These are phyloP conservation scores for Hypoxylon sp. DNA, from an alignment of 2,329 filamentous ascomycete genomes.

Conservation along the genomic window DNA sequence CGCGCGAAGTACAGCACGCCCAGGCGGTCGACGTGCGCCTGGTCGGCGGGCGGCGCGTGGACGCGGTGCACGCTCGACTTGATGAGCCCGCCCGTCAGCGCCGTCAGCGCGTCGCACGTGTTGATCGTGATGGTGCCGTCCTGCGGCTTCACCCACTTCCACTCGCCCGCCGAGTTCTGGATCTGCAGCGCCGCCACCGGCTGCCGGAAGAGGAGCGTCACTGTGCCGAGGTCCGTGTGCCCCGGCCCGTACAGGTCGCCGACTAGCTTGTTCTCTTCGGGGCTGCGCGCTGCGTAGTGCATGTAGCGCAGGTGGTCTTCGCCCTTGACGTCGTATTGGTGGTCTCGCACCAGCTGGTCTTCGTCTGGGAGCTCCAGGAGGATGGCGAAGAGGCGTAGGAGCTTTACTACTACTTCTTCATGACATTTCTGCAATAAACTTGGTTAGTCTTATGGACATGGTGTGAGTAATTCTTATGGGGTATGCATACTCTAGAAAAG, in stretches of 20 bases:
- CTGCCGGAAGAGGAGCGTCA: constrained; percentile 70
- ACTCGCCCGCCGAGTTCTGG: constrained; percentile 59
- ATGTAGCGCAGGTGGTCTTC: constrained; percentile 76
- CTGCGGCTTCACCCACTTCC: constrained; percentile 63
- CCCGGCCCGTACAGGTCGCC: constrained; percentile 61
- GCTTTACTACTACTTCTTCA: constrained; percentile 68
- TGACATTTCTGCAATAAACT: constrained; percentile 55
- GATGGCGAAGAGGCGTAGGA: constrained; percentile 73
- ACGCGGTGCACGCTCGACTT: constrained; percentile 57
- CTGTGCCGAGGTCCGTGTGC: constrained; percentile 68
- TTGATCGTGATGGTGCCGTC: constrained; percentile 65
- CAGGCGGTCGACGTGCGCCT: constrained; percentile 47
- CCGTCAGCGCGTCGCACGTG: constrained; percentile 62
- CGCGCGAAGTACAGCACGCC: constrained; percentile 49
- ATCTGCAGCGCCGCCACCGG: constrained; percentile 69
- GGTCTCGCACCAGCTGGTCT: constrained; percentile 68
- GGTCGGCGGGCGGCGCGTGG: constrained; percentile 46
- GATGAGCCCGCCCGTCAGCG: constrained; percentile 63
- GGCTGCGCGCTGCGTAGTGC: constrained; percentile 60
- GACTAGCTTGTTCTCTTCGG: constrained; percentile 60
- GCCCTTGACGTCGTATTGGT: constrained; percentile 70
- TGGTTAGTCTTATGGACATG: no score
- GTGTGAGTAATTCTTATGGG: no score
- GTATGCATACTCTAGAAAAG: constrained; percentile 63
- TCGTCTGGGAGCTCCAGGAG: constrained; percentile 71